These are phyloP conservation scores for Curvularia lunata DNA, from an alignment of 2,329 filamentous ascomycete species.

Conservation along the genomic window DNA sequence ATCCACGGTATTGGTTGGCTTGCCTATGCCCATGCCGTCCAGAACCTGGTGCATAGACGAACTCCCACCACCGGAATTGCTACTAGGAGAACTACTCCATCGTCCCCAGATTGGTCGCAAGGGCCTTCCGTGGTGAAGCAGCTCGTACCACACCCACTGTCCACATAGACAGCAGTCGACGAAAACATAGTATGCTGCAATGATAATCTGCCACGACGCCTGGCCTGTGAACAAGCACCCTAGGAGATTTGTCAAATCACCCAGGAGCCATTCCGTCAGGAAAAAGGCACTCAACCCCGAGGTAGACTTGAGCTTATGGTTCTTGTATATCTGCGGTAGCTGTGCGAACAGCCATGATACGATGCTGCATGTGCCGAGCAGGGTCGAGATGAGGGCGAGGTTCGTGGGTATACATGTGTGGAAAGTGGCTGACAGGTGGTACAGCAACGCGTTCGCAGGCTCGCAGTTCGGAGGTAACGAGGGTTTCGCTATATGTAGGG, in stretches of 20 bases:
- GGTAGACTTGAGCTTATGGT: conserved; percentile 67
- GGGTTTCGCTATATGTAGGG: conserved; percentile 44
- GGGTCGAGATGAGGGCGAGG: conserved; percentile 66
- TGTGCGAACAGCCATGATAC: conserved; percentile 73
- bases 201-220: conserved; percentile 69
- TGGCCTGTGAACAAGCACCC: conserved; percentile 69
- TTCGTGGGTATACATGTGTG: conserved; percentile 69
- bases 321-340: conserved; percentile 73
- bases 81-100: conserved; percentile 28
- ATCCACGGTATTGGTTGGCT: conserved; percentile 17
- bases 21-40: conserved; percentile 29
- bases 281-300: conserved; percentile 71
- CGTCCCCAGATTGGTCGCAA: conserved; percentile 48
- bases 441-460: conserved; percentile 64
- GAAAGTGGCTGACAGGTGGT: conserved; percentile 63
- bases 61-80: conserved; percentile 20
- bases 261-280: conserved; percentile 69
- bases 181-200: conserved; percentile 70
- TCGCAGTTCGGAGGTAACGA: conserved; percentile 65
- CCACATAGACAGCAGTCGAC: conserved; percentile 67
- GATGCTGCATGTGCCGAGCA: conserved; percentile 67
- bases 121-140: conserved; percentile 58
- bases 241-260: conserved; percentile 67
- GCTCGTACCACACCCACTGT: conserved; percentile 71
- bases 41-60: conserved; percentile 41